Conservation (phyloP, 108 stramenopile genomes). For the Aurantiochytrium sp. region DNA sequence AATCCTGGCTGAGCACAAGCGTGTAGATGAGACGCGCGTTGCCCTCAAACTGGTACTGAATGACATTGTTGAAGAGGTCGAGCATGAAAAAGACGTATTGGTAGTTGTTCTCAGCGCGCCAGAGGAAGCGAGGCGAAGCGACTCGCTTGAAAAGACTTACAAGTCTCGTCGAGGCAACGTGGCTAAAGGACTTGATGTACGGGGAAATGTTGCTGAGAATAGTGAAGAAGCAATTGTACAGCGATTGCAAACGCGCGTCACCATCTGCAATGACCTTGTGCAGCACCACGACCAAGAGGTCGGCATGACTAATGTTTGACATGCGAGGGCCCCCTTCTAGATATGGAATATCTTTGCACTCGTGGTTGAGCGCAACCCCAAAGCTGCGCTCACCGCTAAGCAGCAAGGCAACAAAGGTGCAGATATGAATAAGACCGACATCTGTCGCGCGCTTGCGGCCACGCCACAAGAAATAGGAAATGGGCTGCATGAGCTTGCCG, state of each 20-base stretch:
- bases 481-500: conserved; percentile 73
- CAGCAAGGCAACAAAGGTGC: conserved; percentile 87
- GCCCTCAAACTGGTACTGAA: conserved; percentile 95
- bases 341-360: conserved; percentile 61
- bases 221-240: conserved; percentile 91
- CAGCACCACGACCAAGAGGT: conserved; percentile 80
- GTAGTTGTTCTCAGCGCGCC: conserved; percentile 67
- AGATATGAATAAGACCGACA: conserved; percentile 88
- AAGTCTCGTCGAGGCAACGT: conserved; percentile 77
- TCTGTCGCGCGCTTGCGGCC: conserved; percentile 69
- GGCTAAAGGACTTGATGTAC: conserved; percentile 71
- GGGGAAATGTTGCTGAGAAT: conserved; percentile 89
- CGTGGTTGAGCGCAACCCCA: conserved; percentile 77
- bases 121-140: conserved; percentile 75
- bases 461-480: conserved; percentile 84
- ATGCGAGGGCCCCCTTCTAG: conserved; percentile 65
- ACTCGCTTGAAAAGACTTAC: conserved; percentile 89
- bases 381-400: conserved; percentile 85
- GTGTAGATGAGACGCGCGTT: conserved; percentile 92
- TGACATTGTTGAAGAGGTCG: conserved; percentile 92
- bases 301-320: conserved; percentile 80
- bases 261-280: conserved; percentile 89
- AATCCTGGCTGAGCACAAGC: conserved; percentile 76
- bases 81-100: conserved; percentile 75
- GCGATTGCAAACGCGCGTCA: conserved; percentile 66